Evolutionary conservation across 176 grass and related monocot genomes (phyloP).

Genomic region (Musa acuminata): DNA sequence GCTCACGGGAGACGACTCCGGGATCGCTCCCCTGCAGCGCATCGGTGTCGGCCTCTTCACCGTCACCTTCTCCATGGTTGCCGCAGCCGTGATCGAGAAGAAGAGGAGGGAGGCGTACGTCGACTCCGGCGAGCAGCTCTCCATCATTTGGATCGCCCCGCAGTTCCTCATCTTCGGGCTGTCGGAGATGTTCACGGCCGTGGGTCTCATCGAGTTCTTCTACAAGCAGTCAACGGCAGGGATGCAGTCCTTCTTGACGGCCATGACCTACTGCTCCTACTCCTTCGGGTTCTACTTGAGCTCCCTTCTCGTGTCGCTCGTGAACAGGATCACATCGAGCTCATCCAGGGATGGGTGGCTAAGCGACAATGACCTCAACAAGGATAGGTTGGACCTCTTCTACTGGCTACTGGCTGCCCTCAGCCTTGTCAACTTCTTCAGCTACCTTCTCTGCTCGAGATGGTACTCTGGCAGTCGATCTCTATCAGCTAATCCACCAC

Average conservation of each 20-base stretch:
- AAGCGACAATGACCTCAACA: slow-evolving; percentile 25
- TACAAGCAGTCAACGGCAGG: slow-evolving; percentile 19
- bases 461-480: slow-evolving; percentile 15
- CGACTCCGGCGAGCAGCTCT: not conserved
- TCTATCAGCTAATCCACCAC: not conserved
- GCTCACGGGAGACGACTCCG: not conserved
- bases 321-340: slow-evolving; percentile 13
- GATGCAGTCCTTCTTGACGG: slow-evolving; percentile 16
- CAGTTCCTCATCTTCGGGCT: slow-evolving; percentile 20
- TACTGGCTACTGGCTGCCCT: slow-evolving; percentile 24
- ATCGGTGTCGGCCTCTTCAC: slow-evolving; percentile 17
- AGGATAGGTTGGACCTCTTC: slow-evolving; percentile 24
- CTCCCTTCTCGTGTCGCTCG: slow-evolving; percentile 5
- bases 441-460: slow-evolving; percentile 15
- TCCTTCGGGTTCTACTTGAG: slow-evolving; percentile 20
- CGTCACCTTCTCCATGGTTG: slow-evolving; percentile 14
- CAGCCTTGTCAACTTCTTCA: slow-evolving; percentile 27
- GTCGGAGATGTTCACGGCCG: slow-evolving; percentile 21
- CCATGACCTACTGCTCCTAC: slow-evolving; percentile 26
- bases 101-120: slow-evolving; percentile 12
- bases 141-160: slow-evolving; percentile 17
- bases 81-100: slow-evolving; percentile 7
- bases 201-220: slow-evolving; percentile 22
- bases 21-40: slow-evolving; percentile 19
- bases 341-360: slow-evolving; percentile 12